Evolutionary conservation across 495 filamentous ascomycete species (phyloP), one percentile per base, ranked within the genome.

Genomic region (Talaromyces trachyspermus): DNA sequence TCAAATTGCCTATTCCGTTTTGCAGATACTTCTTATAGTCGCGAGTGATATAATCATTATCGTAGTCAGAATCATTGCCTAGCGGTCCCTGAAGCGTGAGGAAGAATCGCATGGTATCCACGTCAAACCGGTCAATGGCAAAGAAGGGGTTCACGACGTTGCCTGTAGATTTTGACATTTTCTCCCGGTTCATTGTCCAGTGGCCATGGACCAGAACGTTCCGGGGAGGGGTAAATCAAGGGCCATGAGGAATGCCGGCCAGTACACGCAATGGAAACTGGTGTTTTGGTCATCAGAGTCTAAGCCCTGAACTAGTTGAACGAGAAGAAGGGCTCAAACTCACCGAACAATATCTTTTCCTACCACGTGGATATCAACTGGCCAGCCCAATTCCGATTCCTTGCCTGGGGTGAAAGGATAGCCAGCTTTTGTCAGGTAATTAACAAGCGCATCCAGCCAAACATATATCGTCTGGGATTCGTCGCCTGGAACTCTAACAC

Each of bases 111-210:
- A 96, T 84, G 2, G 78, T 70, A 66, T 98, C 92, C 2, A 86
- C 74, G 11, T 88, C 90, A 61, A 89, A 97, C 12, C 90, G 78
- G 24, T 95, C 81, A 43, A 97, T 78, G 4, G 92, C 92, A 54
- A 89, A 88, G 60, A 95, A 89, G 0, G 92, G 92, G 56, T 95
- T 95, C 15, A 98, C 92, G 18, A 89, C 90, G 61, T 95, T 97
- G 41, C 94, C 94, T 4, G 81, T 80, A 6, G 86, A 91, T 63
- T 98, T 98, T 24, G 89, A 86, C 92, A 98, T 98, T 61, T 97
- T 98, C 52, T 79, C 74, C 33, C 72, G 74, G 44, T 85, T 86
- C 61, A 98, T 80, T 2, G 90, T 92, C 92, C 92, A 98, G 60
- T 98, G 94, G 1, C 83, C 89, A 57, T 97, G 92, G 15, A 87